Base-by-base conservation (phyloP, 768 basidiomycete genomes). In the Tulasnella sp. region DNA sequence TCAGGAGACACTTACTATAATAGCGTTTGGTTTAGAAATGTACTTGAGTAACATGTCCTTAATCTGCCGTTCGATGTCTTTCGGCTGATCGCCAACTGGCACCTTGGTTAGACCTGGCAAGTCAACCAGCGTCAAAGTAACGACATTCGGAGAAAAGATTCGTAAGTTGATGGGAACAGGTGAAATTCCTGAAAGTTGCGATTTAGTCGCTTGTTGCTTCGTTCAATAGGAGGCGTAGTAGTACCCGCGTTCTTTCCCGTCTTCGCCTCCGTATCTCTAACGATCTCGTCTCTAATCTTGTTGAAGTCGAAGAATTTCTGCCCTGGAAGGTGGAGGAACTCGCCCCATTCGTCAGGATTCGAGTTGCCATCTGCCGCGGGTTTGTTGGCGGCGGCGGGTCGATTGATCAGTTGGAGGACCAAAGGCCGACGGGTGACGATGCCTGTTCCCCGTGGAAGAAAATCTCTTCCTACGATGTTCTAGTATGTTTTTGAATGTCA, bases 381-480 rank as follows among this genome's bases (percentile, higher is more conserved):
- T 84, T 86, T 77, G 58, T 25, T 34, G 31, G 58, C 29, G 36
- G 69, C 34, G 31, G 70, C 29, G 15, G 85, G 88, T 80, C 94
- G 87, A 84, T 99, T 90, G 82, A 98, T 96, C 67, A 99, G 89
- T 90, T 99, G 97, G 29, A 99, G 87, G 72, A 97, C 96, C 84
- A 99, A 85, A 75, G 97, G 97, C 82, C 97, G 90, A 82, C 97
- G 90, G 71, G 97, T 99, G 84, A 99, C 97, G 81, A 99, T 99
- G 84, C 97, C 97, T 74, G 96, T 93, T 83, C 97, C 97, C 87
- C 97, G 93, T 84, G 97, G 97, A 82, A 99, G 83, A 87, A 99
- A 99, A 83, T 99, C 97, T 80, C 97, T 90, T 78, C 97, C 97
- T 74, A 99, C 97, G 79, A 99, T 96, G 85, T 99, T 98, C 95